phyloP scores from a whole-genome alignment of 2,329 filamentous ascomycete genomes.

The Verticillium nonalfalfae region DNA sequence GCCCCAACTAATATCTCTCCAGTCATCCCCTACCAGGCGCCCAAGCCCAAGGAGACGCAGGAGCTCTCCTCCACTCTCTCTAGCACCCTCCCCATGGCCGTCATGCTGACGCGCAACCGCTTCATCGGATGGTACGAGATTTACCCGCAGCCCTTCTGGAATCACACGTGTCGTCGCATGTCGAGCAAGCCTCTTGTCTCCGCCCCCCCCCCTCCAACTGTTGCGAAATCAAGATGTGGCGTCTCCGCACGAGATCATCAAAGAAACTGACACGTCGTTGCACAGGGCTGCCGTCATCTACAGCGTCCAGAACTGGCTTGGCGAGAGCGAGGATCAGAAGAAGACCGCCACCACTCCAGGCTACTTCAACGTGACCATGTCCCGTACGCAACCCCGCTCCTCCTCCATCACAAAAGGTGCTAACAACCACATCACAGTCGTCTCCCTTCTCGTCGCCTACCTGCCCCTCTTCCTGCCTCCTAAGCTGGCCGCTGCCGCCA shows the following conservation, averaged over 20 bases:
- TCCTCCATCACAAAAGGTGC: neutral
- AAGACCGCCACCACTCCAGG: slow-evolving; percentile 61
- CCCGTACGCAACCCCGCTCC: slow-evolving; percentile 38
- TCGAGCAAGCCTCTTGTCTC: neutral
- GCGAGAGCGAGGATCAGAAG: slow-evolving; percentile 62
- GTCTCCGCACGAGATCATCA: neutral
- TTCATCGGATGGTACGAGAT: slow-evolving; percentile 57
- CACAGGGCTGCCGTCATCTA: slow-evolving; percentile 68
- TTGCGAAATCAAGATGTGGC: neutral
- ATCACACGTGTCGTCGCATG: neutral
- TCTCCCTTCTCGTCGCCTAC: slow-evolving; percentile 50
- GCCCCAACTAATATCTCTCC: slow-evolving; percentile 4
- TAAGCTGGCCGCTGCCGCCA: slow-evolving; percentile 17
- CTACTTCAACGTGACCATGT: slow-evolving; percentile 71
- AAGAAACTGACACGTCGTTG: neutral
- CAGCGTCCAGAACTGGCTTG: slow-evolving; percentile 70
- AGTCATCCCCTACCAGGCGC: slow-evolving; percentile 88
- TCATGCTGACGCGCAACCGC: slow-evolving; percentile 89
- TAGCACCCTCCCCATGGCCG: slow-evolving; percentile 89
- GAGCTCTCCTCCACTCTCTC: slow-evolving; percentile 68
- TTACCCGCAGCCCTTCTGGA: neutral
- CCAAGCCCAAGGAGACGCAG: slow-evolving; percentile 53
- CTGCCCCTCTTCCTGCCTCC: slow-evolving; percentile 44
- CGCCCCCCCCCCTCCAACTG: neutral
- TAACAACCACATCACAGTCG: slow-evolving; percentile 32